Evolutionary conservation across 768 basidiomycete genomes (phyloP).

Genomic region (Trametes punicea): DNA sequence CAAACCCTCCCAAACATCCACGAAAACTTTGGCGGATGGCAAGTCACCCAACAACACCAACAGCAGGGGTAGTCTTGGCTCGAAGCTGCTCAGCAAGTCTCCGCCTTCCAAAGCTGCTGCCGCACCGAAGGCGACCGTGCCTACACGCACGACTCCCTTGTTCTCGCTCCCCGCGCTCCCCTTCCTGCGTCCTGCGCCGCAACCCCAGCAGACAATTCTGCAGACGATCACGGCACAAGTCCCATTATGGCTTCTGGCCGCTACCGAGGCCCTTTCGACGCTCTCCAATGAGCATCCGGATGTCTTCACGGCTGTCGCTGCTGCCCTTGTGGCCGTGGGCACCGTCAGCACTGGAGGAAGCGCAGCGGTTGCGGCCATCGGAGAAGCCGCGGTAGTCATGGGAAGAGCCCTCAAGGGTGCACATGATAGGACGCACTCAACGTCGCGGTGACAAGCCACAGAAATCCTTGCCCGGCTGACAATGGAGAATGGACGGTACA

Average conservation of each 20-base stretch:
- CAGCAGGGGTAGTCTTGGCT: background rate
- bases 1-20: background rate
- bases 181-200: slow-evolving; percentile 15
- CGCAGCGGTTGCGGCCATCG: slow-evolving; percentile 15
- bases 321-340: slow-evolving; percentile 15
- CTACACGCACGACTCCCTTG: slow-evolving; percentile 7
- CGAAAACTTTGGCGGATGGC: slow-evolving; percentile 5
- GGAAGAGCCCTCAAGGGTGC: slow-evolving; percentile 15
- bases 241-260: slow-evolving; percentile 23
- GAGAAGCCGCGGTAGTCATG: slow-evolving; percentile 15
- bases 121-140: background rate
- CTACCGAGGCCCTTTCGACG: slow-evolving; percentile 19
- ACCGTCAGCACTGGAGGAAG: slow-evolving; percentile 7
- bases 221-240: slow-evolving; percentile 20
- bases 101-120: slow-evolving; percentile 2
- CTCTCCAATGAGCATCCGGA: slow-evolving; percentile 19
- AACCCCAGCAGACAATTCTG: slow-evolving; percentile 14
- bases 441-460: background rate
- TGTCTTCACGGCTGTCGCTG: slow-evolving; percentile 14
- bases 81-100: background rate
- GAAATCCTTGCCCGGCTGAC: too few relatives aligned
- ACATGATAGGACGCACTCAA: slow-evolving; percentile 10
- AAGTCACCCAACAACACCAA: background rate
- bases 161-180: slow-evolving; percentile 15
- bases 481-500: too few relatives aligned